phyloP scores from a whole-genome alignment of 169 alveolate species.

The Plasmodium yoelii region DNA sequence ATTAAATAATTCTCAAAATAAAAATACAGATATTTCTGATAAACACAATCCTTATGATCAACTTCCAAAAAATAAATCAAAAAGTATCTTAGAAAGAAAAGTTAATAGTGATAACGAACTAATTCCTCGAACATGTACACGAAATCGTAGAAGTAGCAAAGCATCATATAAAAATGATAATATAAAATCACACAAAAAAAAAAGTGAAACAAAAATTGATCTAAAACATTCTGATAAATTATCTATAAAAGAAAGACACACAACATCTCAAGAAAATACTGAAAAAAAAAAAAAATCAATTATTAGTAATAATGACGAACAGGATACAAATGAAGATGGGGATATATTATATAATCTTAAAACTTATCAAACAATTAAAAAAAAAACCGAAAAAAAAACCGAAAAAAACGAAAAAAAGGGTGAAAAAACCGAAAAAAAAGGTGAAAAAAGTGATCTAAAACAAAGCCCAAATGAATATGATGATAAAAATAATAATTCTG shows the following conservation, averaged over 20 bases:
- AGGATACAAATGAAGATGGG: not conserved
- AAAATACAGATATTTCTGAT: no score
- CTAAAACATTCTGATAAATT: not conserved
- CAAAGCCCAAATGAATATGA: slow-evolving; percentile 12
- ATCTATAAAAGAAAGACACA: not conserved
- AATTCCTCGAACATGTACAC: not conserved
- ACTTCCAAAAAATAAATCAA: not conserved
- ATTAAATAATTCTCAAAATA: no score
- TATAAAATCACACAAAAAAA: not conserved
- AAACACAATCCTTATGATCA: no score
- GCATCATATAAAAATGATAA: not conserved
- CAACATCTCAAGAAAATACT: no score
- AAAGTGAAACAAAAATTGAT: not conserved
- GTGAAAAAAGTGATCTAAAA: no score
- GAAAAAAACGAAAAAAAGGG: no score
- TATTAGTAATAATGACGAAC: not conserved
- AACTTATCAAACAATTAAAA: not conserved
- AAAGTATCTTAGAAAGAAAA: slow-evolving; percentile 1
- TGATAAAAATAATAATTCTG: slow-evolving; percentile 62
- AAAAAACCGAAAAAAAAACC: no score
- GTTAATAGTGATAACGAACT: not conserved
- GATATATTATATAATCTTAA: not conserved
- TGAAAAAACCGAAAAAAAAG: no score
- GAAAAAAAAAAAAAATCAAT: not conserved
- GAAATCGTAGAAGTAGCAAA: slow-evolving; percentile 2